Evolutionary conservation across 1,284 basidiomycete species (phyloP).

Genomic region (Fereydounia khargensis): DNA sequence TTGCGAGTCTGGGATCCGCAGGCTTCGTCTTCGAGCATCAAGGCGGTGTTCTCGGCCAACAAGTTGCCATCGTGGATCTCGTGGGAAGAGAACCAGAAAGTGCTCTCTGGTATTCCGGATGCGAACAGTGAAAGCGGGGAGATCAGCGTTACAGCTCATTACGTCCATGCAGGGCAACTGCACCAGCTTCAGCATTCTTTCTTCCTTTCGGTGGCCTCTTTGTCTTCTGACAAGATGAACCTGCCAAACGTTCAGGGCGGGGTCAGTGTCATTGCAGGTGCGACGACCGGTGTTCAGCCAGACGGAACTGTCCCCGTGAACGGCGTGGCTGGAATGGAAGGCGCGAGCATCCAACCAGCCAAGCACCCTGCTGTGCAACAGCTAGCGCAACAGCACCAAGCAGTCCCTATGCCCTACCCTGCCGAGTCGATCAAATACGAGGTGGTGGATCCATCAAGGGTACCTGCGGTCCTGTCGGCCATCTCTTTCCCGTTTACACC

Average conservation of each 20-base stretch:
- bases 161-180: conserved; percentile 43
- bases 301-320: no score
- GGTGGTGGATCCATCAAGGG: conserved; percentile 47
- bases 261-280: not conserved
- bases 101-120: conserved; percentile 41
- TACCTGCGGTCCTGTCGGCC: conserved; percentile 38
- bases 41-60: conserved; percentile 77
- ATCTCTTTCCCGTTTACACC: conserved; percentile 51
- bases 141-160: conserved; percentile 46
- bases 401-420: not conserved
- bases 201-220: conserved; percentile 37
- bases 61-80: conserved; percentile 78
- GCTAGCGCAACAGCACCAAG: not conserved
- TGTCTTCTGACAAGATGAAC: conserved; percentile 14
- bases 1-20: conserved; percentile 98
- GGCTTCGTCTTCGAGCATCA: conserved; percentile 61
- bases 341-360: not conserved
- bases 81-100: conserved; percentile 69
- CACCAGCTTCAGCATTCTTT: conserved; percentile 51
- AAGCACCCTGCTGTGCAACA: not conserved
- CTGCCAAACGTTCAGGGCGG: not conserved
- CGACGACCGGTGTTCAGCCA: no score
- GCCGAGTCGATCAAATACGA: conserved; percentile 43
- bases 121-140: conserved; percentile 36
- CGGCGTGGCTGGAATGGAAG: no score